Conservation (phyloP, 306 rosid genomes). For the Lupinus albus region DNA sequence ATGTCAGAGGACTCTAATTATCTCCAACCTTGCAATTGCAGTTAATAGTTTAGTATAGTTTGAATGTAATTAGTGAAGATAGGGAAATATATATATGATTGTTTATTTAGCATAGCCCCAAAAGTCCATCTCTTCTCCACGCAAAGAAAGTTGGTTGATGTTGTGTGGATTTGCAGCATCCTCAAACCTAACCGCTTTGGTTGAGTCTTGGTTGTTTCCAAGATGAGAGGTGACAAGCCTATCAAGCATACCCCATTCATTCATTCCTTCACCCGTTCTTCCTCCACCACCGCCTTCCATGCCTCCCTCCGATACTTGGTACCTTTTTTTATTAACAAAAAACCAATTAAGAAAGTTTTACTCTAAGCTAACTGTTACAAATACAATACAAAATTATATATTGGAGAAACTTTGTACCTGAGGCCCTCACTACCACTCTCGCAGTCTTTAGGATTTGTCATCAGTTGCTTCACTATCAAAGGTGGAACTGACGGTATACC, state of each 20-base stretch:
- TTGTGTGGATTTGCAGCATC: slow-evolving; percentile 51
- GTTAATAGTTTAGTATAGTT: neutral
- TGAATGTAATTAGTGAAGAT: neutral
- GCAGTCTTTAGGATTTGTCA: slow-evolving; percentile 69
- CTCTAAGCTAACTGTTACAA: too few relatives aligned
- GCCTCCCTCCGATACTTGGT: slow-evolving; percentile 60
- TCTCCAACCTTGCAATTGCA: slow-evolving; percentile 19
- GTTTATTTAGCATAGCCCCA: slow-evolving; percentile 82
- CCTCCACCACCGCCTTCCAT: slow-evolving; percentile 53
- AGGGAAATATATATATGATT: slow-evolving; percentile 1
- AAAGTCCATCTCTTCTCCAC: slow-evolving; percentile 90
- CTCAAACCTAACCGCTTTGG: slow-evolving; percentile 60
- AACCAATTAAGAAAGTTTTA: too few relatives aligned
- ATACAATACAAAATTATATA: too few relatives aligned
- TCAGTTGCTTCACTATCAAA: slow-evolving; percentile 60
- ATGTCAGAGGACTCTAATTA: slow-evolving; percentile 35
- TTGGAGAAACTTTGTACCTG: slow-evolving; percentile 18
- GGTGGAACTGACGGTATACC: slow-evolving; percentile 45
- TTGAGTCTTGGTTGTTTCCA: slow-evolving; percentile 65
- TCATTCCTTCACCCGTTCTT: slow-evolving; percentile 50
- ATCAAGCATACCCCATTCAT: slow-evolving; percentile 80
- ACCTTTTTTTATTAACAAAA: slow-evolving; percentile 27
- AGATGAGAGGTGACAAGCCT: slow-evolving; percentile 67
- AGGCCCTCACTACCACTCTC: slow-evolving; percentile 67
- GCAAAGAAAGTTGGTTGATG: slow-evolving; percentile 65